These are phyloP conservation scores for Pleomassaria siparia DNA, from an alignment of 2,329 filamentous ascomycete species.

Conservation along the genomic window DNA sequence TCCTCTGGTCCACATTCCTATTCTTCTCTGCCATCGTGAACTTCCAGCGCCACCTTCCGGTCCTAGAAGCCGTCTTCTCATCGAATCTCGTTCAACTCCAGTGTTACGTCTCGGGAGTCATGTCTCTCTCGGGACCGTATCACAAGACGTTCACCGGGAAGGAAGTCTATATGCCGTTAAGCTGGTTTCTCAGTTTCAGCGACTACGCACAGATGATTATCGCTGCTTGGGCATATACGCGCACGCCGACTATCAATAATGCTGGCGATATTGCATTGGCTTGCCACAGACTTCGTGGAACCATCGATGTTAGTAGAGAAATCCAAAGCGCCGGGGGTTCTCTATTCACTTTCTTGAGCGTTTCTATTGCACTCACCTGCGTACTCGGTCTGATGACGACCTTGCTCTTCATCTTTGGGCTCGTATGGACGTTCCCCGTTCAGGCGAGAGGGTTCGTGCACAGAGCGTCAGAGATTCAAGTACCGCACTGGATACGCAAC, in stretches of 20 bases:
- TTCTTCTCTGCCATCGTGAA: neutral
- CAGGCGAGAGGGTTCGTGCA: no score
- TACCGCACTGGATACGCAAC: no score
- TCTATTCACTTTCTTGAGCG: no score
- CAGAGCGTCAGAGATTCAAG: no score
- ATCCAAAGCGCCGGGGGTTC: no score
- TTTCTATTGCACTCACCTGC: no score
- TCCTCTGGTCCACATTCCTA: neutral
- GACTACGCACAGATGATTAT: conserved; percentile 71
- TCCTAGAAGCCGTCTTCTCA: neutral
- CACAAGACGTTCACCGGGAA: conserved; percentile 51
- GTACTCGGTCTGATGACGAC: no score
- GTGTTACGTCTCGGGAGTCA: conserved; percentile 1
- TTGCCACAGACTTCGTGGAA: conserved; percentile 54
- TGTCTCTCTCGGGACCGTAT: conserved; percentile 47
- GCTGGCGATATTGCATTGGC: conserved; percentile 69
- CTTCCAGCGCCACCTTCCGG: neutral
- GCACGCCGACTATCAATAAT: no score
- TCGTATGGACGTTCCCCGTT: no score
- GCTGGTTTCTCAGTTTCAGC: conserved; percentile 35
- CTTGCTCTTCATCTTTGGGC: no score
- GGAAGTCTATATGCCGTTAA: conserved; percentile 57
- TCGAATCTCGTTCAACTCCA: neutral
- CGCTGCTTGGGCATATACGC: no score
- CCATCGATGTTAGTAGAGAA: conserved; percentile 62